Evolutionary conservation across 371 early-diverging fungal genomes (phyloP), one percentile per base, ranked within the genome.

Genomic region (Paraphysoderma sedebokerense): DNA sequence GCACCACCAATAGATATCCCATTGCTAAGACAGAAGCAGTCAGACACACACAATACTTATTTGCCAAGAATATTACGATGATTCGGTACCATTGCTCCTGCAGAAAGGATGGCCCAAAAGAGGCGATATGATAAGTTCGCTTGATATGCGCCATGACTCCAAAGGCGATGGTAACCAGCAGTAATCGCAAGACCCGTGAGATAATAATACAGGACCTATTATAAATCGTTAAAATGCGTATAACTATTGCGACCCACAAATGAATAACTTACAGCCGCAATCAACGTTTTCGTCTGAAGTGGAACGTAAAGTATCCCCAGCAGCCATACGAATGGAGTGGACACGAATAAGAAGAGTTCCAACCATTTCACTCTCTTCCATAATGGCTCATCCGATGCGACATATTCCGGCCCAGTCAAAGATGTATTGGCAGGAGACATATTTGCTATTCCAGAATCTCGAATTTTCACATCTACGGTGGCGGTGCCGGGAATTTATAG

Each of bases 151-250:
- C 79, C 66, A 55, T 87, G 87, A 27, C 82, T 64, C 81, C 81
- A 87, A 48, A 77, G 61, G 38, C 87, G 79, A 57, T 87, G 87
- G 58, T 87, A 84, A 20, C 84, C 89, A 44, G 84, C 91, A 31
- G 95, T 93, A 64, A 93, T 89, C 38, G 90, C 91, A 42, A 92
- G 68, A 15, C 85, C 92, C 13, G 90, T 83, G 52, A 80, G 52
- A 52, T 74, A 76, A 62, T 89, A 90, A 62, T 80, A 91, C 15
- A 76, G 23, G 34, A 68, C 19, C 19, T n/a, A n/a, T n/a, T n/a
- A n/a, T n/a, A n/a, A n/a, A n/a, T n/a, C n/a, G n/a, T n/a, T n/a
- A n/a, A n/a, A n/a, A n/a, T n/a, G n/a, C n/a, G n/a, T n/a, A n/a
- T n/a, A n/a, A n/a, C n/a, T n/a, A n/a, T n/a, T n/a, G n/a, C n/a